Evolutionary conservation across 139 green algal genomes (phyloP).

Genomic region (Asterochloris erici): DNA sequence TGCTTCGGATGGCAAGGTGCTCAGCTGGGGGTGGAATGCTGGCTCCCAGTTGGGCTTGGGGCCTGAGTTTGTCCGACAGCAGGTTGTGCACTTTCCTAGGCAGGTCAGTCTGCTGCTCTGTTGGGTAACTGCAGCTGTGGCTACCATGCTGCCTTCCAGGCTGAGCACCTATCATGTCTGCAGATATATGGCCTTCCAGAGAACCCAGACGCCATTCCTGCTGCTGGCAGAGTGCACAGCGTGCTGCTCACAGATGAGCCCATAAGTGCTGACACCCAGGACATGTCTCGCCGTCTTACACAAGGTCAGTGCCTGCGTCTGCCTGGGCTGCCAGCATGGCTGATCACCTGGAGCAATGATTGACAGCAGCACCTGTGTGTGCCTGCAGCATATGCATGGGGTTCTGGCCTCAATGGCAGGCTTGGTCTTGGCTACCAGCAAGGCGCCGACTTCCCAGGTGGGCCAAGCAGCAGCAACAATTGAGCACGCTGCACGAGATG

Average conservation of each 20-base stretch:
- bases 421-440: slow-evolving; percentile 29
- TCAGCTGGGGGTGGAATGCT: slow-evolving; percentile 40
- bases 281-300: too few relatives aligned
- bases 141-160: neutral
- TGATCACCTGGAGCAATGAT: neutral
- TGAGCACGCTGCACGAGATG: too few relatives aligned
- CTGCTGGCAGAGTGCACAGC: slow-evolving; percentile 31
- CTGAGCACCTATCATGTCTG: neutral
- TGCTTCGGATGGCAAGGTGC: slow-evolving; percentile 24
- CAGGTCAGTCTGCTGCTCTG: neutral
- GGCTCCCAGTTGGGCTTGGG: slow-evolving; percentile 8
- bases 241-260: slow-evolving; percentile 33
- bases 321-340: neutral
- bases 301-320: too few relatives aligned
- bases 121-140: neutral
- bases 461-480: too few relatives aligned
- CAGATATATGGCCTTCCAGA: slow-evolving; percentile 34
- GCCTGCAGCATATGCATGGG: slow-evolving; percentile 17
- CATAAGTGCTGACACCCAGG: too few relatives aligned
- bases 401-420: slow-evolving; percentile 22
- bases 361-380: too few relatives aligned
- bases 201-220: slow-evolving; percentile 25
- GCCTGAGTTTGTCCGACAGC: neutral
- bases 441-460: neutral
- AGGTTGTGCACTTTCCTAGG: neutral